Conservation (phyloP, 495 filamentous ascomycete species). For the Podospora pseudopauciseta region DNA sequence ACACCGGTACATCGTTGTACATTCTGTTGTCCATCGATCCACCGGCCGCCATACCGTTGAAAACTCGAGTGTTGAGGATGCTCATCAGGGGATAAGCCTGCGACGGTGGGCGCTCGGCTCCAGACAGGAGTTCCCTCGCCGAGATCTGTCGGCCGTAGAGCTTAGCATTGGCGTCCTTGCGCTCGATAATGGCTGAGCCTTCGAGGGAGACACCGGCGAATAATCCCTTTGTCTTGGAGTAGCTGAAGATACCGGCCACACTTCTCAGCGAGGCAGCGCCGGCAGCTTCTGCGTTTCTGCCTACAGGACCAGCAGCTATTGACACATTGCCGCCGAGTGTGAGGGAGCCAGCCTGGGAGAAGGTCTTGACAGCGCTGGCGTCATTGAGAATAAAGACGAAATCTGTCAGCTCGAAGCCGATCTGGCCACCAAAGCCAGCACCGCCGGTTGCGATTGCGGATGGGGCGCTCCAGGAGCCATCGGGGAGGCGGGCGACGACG, state of each 20-base stretch:
- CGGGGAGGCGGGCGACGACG: constrained; percentile 86
- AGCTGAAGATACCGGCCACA: constrained; percentile 90
- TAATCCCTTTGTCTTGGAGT: constrained; percentile 94
- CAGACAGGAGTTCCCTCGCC: constrained; percentile 76
- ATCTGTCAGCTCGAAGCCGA: constrained; percentile 95
- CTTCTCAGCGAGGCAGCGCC: constrained; percentile 88
- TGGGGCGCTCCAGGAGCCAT: constrained; percentile 92
- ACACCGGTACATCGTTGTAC: constrained; percentile 95
- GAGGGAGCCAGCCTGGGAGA: constrained; percentile 84
- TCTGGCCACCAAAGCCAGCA: constrained; percentile 92
- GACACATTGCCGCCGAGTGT: constrained; percentile 96
- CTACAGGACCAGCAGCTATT: constrained; percentile 89
- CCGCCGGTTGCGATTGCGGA: constrained; percentile 88
- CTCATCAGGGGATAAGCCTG: constrained; percentile 78
- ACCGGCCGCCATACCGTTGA: constrained; percentile 58
- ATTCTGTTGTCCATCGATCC: constrained; percentile 56
- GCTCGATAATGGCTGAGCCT: constrained; percentile 84
- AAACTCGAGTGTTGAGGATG: constrained; percentile 78
- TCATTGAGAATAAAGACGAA: constrained; percentile 99
- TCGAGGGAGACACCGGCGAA: constrained; percentile 95
- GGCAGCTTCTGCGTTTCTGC: constrained; percentile 92
- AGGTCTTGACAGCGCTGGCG: constrained; percentile 82
- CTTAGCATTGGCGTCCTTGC: constrained; percentile 94
- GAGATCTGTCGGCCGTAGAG: constrained; percentile 80
- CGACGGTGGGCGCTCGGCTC: constrained; percentile 71